Evolutionary conservation across 169 alveolate genomes (phyloP).

Genomic region (Hepatocystis sp.): DNA sequence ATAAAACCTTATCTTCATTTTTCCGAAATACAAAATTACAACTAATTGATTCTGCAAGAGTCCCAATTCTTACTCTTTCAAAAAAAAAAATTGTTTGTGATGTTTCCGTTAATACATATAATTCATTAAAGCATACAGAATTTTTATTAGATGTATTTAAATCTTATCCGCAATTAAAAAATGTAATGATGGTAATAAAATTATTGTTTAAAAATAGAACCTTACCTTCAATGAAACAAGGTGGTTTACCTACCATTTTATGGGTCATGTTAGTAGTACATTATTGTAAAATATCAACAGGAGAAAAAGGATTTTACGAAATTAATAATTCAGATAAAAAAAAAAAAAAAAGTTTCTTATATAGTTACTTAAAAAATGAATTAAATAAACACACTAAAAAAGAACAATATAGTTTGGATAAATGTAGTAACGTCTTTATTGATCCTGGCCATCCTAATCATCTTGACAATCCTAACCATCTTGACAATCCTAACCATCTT

Average conservation of each 20-base stretch:
- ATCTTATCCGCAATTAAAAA: conserved; percentile 86
- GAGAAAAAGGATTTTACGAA: neutral
- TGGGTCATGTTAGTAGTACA: conserved; percentile 89
- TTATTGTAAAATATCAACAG: conserved; percentile 29
- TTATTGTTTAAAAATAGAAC: conserved; percentile 88
- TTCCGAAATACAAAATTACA: conserved; percentile 78
- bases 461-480: too few relatives aligned
- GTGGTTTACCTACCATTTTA: conserved; percentile 92
- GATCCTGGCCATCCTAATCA: too few relatives aligned
- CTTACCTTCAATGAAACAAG: conserved; percentile 92
- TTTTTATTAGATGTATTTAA: conserved; percentile 85
- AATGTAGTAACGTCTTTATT: too few relatives aligned
- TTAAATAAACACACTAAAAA: too few relatives aligned
- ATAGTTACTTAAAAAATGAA: too few relatives aligned
- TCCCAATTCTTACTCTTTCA: conserved; percentile 89
- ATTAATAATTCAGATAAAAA: too few relatives aligned
- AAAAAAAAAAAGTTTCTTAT: too few relatives aligned
- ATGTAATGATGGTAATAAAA: conserved; percentile 89
- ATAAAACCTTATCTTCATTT: too few relatives aligned
- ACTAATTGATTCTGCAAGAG: conserved; percentile 91
- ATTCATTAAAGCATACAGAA: conserved; percentile 90
- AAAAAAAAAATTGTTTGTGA: conserved; percentile 89
- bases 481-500: too few relatives aligned
- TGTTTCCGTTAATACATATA: conserved; percentile 89
- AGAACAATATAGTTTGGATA: too few relatives aligned